Conservation (phyloP, 106 monocot species). For the Allium cepa region DNA sequence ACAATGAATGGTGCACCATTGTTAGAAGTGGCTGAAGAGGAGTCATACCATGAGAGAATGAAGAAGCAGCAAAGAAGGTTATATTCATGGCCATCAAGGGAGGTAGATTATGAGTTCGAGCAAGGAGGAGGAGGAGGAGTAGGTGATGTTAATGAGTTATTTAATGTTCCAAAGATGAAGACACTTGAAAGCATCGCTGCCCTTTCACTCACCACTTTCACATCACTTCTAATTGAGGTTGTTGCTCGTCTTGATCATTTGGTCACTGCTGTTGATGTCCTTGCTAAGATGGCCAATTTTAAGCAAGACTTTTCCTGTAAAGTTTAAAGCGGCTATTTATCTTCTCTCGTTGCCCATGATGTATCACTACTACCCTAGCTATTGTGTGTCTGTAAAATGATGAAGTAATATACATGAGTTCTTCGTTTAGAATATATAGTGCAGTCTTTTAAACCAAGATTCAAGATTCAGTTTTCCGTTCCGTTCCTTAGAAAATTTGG, state of each 20-base stretch:
- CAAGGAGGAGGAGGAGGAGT: conserved; percentile 30
- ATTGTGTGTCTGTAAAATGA: too few relatives aligned
- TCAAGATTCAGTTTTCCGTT: too few relatives aligned
- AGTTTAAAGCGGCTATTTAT: too few relatives aligned
- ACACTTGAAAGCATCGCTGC: conserved; percentile 61
- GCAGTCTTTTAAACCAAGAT: too few relatives aligned
- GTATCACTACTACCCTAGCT: too few relatives aligned
- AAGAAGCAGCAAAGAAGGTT: conserved; percentile 58
- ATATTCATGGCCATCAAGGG: conserved; percentile 75
- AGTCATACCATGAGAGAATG: conserved; percentile 57
- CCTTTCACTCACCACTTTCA: conserved; percentile 62
- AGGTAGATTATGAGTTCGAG: conserved; percentile 33
- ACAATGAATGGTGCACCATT: neutral
- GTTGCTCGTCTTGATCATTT: conserved; percentile 79
- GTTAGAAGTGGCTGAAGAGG: neutral
- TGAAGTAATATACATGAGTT: too few relatives aligned
- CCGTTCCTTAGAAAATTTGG: too few relatives aligned
- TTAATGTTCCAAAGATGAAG: conserved; percentile 36
- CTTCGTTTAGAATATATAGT: too few relatives aligned
- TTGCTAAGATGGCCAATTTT: conserved; percentile 60
- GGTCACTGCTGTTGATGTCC: conserved; percentile 64
- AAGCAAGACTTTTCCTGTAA: conserved; percentile 16
- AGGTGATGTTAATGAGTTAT: too few relatives aligned
- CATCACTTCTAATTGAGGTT: conserved; percentile 76
- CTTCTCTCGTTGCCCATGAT: too few relatives aligned